These are phyloP conservation scores for Entonaema liquescens DNA, from an alignment of 495 filamentous ascomycete species.

Conservation along the genomic window DNA sequence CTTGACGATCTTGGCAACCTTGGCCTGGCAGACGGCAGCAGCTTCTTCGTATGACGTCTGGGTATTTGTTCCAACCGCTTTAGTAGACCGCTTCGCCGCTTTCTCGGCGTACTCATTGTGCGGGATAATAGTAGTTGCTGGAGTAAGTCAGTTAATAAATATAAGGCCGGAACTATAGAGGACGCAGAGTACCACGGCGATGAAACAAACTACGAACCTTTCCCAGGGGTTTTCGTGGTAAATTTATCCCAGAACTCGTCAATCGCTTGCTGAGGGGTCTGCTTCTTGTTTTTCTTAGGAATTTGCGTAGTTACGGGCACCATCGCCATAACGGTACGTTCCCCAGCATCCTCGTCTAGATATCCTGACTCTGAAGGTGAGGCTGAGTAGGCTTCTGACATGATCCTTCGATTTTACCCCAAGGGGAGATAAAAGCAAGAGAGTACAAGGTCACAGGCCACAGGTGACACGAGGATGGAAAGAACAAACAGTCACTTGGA, in stretches of 20 bases:
- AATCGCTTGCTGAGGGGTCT: constrained; percentile 73
- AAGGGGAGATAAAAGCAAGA: not conserved
- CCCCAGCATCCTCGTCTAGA: constrained; percentile 20
- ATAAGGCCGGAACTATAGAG: not conserved
- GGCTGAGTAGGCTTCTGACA: constrained; percentile 26
- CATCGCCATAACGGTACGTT: constrained; percentile 37
- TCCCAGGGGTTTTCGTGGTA: constrained; percentile 68
- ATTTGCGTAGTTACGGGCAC: constrained; percentile 26
- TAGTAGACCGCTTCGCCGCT: constrained; percentile 67
- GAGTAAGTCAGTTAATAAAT: constrained; percentile 24
- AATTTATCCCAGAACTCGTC: constrained; percentile 85
- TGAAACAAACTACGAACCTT: constrained; percentile 47
- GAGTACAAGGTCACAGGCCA: not conserved
- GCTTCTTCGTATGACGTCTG: constrained; percentile 79
- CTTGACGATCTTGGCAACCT: constrained; percentile 81
- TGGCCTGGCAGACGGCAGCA: constrained; percentile 69
- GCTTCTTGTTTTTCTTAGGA: constrained; percentile 46
- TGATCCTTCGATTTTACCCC: constrained; percentile 5
- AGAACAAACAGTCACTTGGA: not conserved
- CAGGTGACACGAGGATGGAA: not conserved
- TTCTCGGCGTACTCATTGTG: constrained; percentile 75
- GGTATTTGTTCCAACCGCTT: constrained; percentile 48
- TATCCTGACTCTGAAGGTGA: constrained; percentile 33
- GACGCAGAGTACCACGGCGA: not conserved
- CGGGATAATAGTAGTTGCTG: constrained; percentile 76